A percentile compares a stretch with the other conserved stretches of the same genome.
Conservation (phyloP, 108 stramenopile species). For the Pseudonitzschia pungens region DNA sequence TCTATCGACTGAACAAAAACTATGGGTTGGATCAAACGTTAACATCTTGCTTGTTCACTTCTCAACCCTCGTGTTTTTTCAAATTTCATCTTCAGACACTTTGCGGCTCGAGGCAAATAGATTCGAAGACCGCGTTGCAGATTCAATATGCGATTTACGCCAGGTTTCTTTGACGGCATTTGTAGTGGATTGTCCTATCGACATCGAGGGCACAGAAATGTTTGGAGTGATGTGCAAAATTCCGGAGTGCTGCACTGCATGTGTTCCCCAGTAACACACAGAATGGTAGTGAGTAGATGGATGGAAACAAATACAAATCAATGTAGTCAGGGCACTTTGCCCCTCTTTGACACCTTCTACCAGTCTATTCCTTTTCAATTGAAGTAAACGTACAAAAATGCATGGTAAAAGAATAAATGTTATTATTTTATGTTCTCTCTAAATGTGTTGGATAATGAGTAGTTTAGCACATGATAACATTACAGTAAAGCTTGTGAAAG, state of each 20-base stretch:
- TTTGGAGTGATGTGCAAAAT: slow-evolving; percentile 41
- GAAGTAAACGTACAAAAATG: too few relatives aligned
- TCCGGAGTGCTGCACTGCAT: slow-evolving; percentile 42
- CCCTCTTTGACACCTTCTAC: neutral
- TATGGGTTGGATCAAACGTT: neutral
- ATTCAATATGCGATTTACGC: slow-evolving; percentile 51
- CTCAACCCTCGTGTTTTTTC: neutral
- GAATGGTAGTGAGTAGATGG: neutral
- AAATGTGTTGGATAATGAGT: too few relatives aligned
- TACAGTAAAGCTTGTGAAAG: too few relatives aligned
- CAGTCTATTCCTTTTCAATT: too few relatives aligned
- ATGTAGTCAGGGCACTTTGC: neutral
- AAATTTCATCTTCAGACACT: slow-evolving; percentile 10
- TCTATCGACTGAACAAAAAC: neutral
- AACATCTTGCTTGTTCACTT: neutral
- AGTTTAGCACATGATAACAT: too few relatives aligned
- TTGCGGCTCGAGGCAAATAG: slow-evolving; percentile 35
- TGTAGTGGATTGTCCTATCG: slow-evolving; percentile 39
- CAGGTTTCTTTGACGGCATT: slow-evolving; percentile 19
- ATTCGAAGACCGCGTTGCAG: slow-evolving; percentile 41
- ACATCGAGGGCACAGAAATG: slow-evolving; percentile 18
- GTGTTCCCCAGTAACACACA: slow-evolving; percentile 13
- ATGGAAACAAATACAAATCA: neutral
- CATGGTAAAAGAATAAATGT: too few relatives aligned
- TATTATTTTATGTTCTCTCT: too few relatives aligned